Percentiles rank a stretch among this genome's conserved stretches.
These are phyloP conservation scores for Phialophora verrucosa DNA, from an alignment of 2,329 filamentous ascomycete species.

Conservation along the genomic window DNA sequence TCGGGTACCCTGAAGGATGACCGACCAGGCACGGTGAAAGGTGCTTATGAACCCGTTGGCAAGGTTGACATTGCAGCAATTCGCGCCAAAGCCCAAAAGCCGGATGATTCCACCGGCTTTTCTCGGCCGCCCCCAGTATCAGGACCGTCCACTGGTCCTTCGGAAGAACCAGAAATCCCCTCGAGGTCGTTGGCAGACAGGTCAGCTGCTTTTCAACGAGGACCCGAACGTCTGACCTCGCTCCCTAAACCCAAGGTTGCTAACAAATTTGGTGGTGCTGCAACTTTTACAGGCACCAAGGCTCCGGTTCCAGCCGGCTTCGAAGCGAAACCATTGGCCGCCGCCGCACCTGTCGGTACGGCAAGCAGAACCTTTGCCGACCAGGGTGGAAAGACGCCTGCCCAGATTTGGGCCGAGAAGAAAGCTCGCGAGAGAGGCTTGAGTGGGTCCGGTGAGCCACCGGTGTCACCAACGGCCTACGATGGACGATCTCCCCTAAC, in stretches of 20 bases:
- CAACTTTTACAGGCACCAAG: conserved; percentile 85
- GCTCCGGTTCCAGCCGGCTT: conserved; percentile 77
- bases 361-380: conserved; percentile 95
- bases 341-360: conserved; percentile 71
- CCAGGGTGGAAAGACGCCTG: conserved; percentile 91
- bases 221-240: conserved; percentile 79
- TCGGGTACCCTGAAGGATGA: conserved; percentile 66
- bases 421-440: conserved; percentile 77
- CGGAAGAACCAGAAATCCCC: conserved; percentile 56
- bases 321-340: conserved; percentile 64
- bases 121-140: conserved; percentile 45
- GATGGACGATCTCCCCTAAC: conserved; percentile 58
- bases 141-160: conserved; percentile 52
- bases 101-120: conserved; percentile 45
- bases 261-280: conserved; percentile 78
- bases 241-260: conserved; percentile 94
- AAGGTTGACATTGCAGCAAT: conserved; percentile 98
- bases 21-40: conserved; percentile 83
- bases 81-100: conserved; percentile 77
- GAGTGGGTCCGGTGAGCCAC: conserved; percentile 58
- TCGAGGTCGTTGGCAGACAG: conserved; percentile 75
- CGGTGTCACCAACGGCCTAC: conserved; percentile 53
- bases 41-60: conserved; percentile 90
- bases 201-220: conserved; percentile 71
- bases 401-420: conserved; percentile 96